Percentiles rank a stretch among this genome's conserved stretches.
phyloP scores from a whole-genome alignment of 345 rosid species.

The Excoecaria cochinchinensis region DNA sequence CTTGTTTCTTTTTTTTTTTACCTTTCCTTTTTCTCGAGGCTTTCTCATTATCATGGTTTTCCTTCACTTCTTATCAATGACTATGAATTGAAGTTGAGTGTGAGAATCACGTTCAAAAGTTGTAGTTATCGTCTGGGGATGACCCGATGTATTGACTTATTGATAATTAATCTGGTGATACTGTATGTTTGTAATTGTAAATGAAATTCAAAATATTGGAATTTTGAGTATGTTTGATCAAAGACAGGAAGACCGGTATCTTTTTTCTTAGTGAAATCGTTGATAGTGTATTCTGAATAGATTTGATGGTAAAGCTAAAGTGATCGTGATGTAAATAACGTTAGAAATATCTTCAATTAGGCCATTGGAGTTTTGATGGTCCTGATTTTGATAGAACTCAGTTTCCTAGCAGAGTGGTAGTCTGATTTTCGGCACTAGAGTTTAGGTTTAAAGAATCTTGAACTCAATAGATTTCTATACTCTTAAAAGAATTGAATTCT shows the following conservation, averaged over 20 bases:
- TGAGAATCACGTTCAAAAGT: neutral
- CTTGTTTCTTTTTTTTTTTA: neutral
- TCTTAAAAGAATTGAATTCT: neutral
- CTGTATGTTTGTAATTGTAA: neutral
- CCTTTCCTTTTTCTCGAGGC: neutral
- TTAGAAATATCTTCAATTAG: neutral
- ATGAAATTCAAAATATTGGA: neutral
- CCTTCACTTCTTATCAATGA: neutral
- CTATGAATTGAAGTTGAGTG: too few relatives aligned
- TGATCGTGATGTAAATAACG: neutral
- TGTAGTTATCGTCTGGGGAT: neutral
- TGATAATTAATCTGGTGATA: constrained; percentile 4
- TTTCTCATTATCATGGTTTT: neutral
- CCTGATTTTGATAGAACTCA: neutral
- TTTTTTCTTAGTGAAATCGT: neutral
- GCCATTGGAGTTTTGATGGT: neutral
- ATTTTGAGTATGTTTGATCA: neutral
- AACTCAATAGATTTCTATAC: neutral
- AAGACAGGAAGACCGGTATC: neutral
- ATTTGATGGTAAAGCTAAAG: neutral
- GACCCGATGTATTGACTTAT: neutral
- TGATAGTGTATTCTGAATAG: neutral
- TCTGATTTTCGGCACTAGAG: neutral
- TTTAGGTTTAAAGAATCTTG: neutral
- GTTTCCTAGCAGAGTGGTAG: neutral